A percentile compares a stretch with the other conserved stretches of the same genome.
Conservation (phyloP, 2,329 filamentous ascomycete genomes). For the Claviceps purpurea region DNA sequence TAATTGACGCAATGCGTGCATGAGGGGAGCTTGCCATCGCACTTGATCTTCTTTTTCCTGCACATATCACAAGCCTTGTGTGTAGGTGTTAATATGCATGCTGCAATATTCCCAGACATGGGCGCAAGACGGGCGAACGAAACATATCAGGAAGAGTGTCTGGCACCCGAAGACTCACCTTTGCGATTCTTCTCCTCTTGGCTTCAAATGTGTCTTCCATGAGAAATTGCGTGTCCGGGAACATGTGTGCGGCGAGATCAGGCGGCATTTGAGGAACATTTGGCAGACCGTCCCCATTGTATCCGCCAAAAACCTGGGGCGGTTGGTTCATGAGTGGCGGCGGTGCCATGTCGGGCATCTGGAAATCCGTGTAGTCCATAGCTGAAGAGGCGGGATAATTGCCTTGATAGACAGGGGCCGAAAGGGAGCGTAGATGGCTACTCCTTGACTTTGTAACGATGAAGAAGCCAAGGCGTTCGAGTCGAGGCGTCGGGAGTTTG, state of each 20-base stretch:
- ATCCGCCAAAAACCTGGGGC: conserved; percentile 56
- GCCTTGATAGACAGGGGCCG: too few relatives aligned
- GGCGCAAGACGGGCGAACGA: not conserved
- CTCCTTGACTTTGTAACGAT: too few relatives aligned
- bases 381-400: not conserved
- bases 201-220: conserved; percentile 63
- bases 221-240: conserved; percentile 40
- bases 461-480: too few relatives aligned
- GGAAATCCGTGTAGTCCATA: conserved; percentile 41
- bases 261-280: conserved; percentile 37
- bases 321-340: conserved; percentile 52
- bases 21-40: conserved; percentile 86
- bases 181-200: conserved; percentile 77
- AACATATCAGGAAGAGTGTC: too few relatives aligned
- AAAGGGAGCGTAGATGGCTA: too few relatives aligned
- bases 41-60: conserved; percentile 94
- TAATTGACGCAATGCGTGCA: conserved; percentile 96
- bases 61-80: conserved; percentile 86
- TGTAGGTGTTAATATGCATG: not conserved
- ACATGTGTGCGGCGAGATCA: conserved; percentile 47
- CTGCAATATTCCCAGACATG: not conserved
- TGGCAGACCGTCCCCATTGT: conserved; percentile 45
- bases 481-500: too few relatives aligned
- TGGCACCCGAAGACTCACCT: conserved; percentile 39
- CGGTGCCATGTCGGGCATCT: conserved; percentile 41